Evolutionary conservation across 75 land plant genomes (phyloP).

Genomic region (Pinus taeda): DNA sequence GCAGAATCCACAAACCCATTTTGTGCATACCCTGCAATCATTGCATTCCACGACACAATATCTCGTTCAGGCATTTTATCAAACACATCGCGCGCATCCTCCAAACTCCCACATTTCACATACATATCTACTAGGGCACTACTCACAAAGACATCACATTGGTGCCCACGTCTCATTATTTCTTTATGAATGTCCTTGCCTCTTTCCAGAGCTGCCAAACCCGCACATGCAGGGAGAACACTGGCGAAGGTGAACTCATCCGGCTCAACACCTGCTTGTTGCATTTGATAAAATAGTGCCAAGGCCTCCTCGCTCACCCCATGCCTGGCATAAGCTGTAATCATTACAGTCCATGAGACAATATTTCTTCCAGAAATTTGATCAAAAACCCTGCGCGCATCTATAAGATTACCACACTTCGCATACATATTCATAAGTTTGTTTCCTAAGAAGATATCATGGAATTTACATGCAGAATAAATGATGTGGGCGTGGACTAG

Average conservation of each 20-base stretch:
- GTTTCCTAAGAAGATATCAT: too few species aligned
- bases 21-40: slow-evolving; percentile 24
- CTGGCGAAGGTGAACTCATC: slow-evolving; percentile 28
- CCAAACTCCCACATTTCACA: slow-evolving; percentile 23
- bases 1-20: background rate
- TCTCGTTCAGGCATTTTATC: slow-evolving; percentile 25
- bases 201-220: background rate
- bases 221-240: slow-evolving; percentile 29
- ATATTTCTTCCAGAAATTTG: slow-evolving; percentile 14
- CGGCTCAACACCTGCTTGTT: slow-evolving; percentile 11
- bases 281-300: slow-evolving; percentile 19
- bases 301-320: slow-evolving; percentile 22
- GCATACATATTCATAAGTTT: background rate
- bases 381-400: slow-evolving; percentile 4
- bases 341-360: slow-evolving; percentile 32
- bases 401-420: background rate
- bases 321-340: slow-evolving; percentile 29
- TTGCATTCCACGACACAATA: slow-evolving; percentile 35
- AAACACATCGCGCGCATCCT: slow-evolving; percentile 21
- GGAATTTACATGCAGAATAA: too few species aligned
- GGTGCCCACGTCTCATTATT: slow-evolving; percentile 17
- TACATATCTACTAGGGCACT: slow-evolving; percentile 40
- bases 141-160: slow-evolving; percentile 21
- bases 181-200: slow-evolving; percentile 28
- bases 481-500: too few species aligned